Evolutionary conservation across 768 basidiomycete genomes (phyloP).

Genomic region (Hygrocybe punicea): DNA sequence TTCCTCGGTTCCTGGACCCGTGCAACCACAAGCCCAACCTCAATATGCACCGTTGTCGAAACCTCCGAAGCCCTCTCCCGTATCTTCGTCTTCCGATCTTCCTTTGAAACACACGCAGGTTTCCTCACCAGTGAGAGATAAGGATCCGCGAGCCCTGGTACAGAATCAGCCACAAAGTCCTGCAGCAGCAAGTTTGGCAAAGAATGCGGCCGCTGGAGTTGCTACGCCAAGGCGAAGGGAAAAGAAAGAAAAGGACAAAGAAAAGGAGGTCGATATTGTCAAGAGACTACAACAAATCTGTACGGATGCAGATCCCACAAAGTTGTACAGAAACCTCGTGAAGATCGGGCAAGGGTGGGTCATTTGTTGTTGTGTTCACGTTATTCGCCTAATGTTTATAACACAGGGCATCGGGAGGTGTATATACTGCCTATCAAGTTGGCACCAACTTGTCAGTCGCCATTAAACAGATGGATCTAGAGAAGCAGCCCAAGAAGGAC

Average conservation of each 20-base stretch:
- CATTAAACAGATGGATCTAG: constrained; percentile 99
- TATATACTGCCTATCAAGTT: constrained; percentile 97
- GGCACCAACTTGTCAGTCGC: constrained; percentile 92
- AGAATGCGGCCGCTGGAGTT: constrained; percentile 56
- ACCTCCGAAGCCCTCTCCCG: constrained; percentile 52
- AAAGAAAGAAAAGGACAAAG: constrained; percentile 78
- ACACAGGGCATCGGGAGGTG: constrained; percentile 88
- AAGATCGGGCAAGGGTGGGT: constrained; percentile 98
- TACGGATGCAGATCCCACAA: constrained; percentile 95
- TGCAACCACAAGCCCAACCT: constrained; percentile 24
- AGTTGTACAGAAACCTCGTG: constrained; percentile 84
- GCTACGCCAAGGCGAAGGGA: constrained; percentile 83
- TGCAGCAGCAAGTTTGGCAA: constrained; percentile 62
- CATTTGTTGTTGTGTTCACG: constrained; percentile 6
- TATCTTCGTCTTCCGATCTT: constrained; percentile 57
- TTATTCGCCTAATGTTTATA: constrained; percentile 7
- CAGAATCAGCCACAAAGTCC: constrained; percentile 56
- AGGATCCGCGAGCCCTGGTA: constrained; percentile 38
- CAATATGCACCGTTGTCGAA: constrained; percentile 27
- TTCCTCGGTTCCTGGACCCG: constrained; percentile 19
- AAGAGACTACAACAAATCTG: constrained; percentile 90
- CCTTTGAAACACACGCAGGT: constrained; percentile 42
- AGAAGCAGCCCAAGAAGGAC: constrained; percentile 99
- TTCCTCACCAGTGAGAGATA: constrained; percentile 28
- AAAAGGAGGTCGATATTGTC: constrained; percentile 85